Evolutionary conservation across 1,284 basidiomycete species (phyloP), one percentile per base, ranked within the genome.

Genomic region (Chondrostereum purpureum): DNA sequence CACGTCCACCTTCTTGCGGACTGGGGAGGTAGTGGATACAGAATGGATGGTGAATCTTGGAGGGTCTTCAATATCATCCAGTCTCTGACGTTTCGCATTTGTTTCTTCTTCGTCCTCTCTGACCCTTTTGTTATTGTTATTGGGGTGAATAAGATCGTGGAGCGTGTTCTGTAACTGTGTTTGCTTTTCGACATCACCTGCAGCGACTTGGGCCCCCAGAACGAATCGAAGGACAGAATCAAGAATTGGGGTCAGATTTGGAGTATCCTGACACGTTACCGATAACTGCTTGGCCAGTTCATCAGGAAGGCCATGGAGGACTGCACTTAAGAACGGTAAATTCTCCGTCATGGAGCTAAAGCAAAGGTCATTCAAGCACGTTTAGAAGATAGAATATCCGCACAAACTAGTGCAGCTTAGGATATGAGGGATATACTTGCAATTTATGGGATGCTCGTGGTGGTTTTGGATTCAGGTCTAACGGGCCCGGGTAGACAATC

Each of bases 1-100:
- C 50, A 86, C 70, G 54, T 84, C 74, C 17, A 80, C 71, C 52
- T 83, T 84, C 63, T 82, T 84, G 42, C 83, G 77, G 34, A 85
- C 58, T n/a, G 83, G 83, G 0, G 82, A 75, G 8, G 78, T 77
- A 10, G 73, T 66, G 17, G 82, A 83, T 40, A 85, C 60, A 19
- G 74, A 61, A 27, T 80, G 75, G 4, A 85, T 63, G 2, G 76
- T 75, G 61, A 72, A 80, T 4, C 73, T 50, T 0, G 77, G 69
- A 0, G 54, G 54, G 31, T 73, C 72, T 42, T 69, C 63, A 13
- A 52, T 54, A 31, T 22, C 27, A 16, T 43, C 43, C 17, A 43
- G 43, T 41, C 48, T 55, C 27, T 52, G 53, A 13, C 55, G 55
- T 49, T 61, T 57, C 13, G 46, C 23, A 38, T 36, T 45, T 18